phyloP scores from a whole-genome alignment of 2,329 filamentous ascomycete genomes.

The Penicillium sclerotigenum region DNA sequence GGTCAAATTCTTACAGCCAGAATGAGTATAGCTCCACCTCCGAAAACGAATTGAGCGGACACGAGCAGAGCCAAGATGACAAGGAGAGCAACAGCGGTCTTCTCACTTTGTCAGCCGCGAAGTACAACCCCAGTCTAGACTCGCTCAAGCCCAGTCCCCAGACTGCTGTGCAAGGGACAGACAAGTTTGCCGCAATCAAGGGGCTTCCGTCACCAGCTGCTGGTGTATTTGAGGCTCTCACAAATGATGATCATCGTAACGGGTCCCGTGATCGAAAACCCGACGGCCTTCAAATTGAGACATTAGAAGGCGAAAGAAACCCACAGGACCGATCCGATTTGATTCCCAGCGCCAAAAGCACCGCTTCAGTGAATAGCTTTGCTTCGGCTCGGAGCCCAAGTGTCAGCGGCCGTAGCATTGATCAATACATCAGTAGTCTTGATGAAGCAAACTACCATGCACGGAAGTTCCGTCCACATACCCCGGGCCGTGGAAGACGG shows the following conservation, averaged over 20 bases:
- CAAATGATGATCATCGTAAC: constrained; percentile 56
- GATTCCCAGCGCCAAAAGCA: constrained; percentile 46
- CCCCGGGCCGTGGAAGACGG: constrained; percentile 52
- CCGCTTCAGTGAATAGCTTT: constrained; percentile 45
- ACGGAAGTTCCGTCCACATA: constrained; percentile 47
- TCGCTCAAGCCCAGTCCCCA: constrained; percentile 49
- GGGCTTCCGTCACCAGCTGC: constrained; percentile 67
- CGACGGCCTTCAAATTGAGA: constrained; percentile 66
- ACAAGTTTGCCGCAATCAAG: constrained; percentile 54
- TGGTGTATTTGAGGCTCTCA: constrained; percentile 60
- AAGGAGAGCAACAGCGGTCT: constrained; percentile 36
- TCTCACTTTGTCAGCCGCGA: constrained; percentile 43
- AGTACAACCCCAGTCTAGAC: constrained; percentile 44
- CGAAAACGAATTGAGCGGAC: constrained; percentile 35
- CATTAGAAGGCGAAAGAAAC: constrained; percentile 52
- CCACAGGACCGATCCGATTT: constrained; percentile 54
- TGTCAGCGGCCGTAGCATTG: constrained; percentile 63
- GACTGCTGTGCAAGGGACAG: constrained; percentile 66
- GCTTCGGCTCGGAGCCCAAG: constrained; percentile 55
- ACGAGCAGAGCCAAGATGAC: constrained; percentile 30
- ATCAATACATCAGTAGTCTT: constrained; percentile 82
- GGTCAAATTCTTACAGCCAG: constrained; percentile 42
- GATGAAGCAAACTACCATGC: constrained; percentile 69
- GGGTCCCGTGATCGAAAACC: constrained; percentile 76
- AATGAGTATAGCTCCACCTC: constrained; percentile 50